Evolutionary conservation across 148 eudicot genomes (phyloP), one percentile per base, ranked within the genome.

Genomic region (Linanthus parryae): DNA sequence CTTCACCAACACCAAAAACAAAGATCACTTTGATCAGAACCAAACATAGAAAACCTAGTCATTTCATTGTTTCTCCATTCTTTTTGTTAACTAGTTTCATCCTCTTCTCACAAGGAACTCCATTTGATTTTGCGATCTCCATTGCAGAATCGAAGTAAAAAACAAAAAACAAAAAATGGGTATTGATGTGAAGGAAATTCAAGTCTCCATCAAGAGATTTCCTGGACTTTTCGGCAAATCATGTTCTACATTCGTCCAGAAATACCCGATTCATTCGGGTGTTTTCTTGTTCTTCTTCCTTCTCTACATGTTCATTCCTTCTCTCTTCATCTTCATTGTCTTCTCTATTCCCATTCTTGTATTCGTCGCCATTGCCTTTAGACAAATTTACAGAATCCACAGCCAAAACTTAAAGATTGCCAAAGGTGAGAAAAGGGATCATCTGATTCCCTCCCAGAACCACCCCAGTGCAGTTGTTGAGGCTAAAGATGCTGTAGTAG

Each of bases 231-330:
- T n/a, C 44, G 61, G 65, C 6, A 56, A 41, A 34, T 67, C 72
- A 35, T 78, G 70, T 45, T 25, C 8, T 36, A 54, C 61, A 54
- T 71, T 66, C 38, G 55, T 70, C 40, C 66, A 66, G 51, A 69
- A 70, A 24, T 65, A 72, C 52, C 94, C 96, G 34, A 23, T 66
- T 16, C 56, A 72, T 53, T 62, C 78, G 10, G 45, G 47, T 34
- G 48, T 70, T 40, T 15, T 76, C 54, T 46, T 70, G 3, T 61
- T 63, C 44, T 67, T 73, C 49, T 70, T 84, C 44, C 42, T 80
- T 52, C 42, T 79, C 16, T 87, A 81, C 66, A 15, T 73, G 18
- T 73, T 75, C 59, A 55, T 72, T 35, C 91, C 88, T 41, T 59
- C 59, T 37, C 22, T 77, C 22, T 81, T 87, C 41, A 50, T 49